Evolutionary conservation across 2,329 filamentous ascomycete species (phyloP).

Genomic region (Ramularia endophylla): DNA sequence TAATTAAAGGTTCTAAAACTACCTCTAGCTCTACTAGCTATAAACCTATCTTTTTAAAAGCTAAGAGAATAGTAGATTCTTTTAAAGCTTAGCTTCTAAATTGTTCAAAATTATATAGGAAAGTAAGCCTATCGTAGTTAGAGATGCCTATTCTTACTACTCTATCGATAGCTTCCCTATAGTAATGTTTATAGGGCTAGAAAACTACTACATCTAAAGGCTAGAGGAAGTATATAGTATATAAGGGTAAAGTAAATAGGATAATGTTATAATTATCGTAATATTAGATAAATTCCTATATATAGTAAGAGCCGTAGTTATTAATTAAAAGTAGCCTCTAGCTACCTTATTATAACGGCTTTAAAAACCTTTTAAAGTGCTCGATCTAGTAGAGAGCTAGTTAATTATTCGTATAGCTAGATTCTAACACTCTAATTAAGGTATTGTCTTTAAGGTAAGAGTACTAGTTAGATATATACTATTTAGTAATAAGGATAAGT

Average conservation of each 20-base stretch:
- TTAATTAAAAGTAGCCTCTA: conserved; percentile 8
- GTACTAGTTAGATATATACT: background rate
- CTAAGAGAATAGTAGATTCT: conserved; percentile 8
- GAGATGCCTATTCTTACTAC: conserved; percentile 8
- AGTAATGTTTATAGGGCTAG: conserved; percentile 18
- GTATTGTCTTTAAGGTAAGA: background rate
- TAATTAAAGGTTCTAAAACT: background rate
- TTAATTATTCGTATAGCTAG: conserved; percentile 10
- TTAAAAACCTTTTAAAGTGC: conserved; percentile 8
- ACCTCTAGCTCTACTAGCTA: conserved; percentile 3
- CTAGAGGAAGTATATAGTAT: conserved; percentile 8
- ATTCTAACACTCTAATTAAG: conserved; percentile 2
- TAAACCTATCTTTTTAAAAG: conserved; percentile 9
- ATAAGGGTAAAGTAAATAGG: conserved; percentile 5
- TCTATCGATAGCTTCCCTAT: conserved; percentile 10
- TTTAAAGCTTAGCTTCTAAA: conserved; percentile 3
- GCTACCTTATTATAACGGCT: background rate
- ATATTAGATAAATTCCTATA: conserved; percentile 8
- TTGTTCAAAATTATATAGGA: background rate
- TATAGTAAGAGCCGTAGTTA: conserved; percentile 6
- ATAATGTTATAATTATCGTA: conserved; percentile 7
- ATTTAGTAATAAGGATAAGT: background rate
- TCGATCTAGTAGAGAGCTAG: conserved; percentile 6
- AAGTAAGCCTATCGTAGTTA: conserved; percentile 12
- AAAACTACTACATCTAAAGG: conserved; percentile 14